Evolutionary conservation across 2,329 filamentous ascomycete genomes (phyloP).

Genomic region (Fusarium graminum): DNA sequence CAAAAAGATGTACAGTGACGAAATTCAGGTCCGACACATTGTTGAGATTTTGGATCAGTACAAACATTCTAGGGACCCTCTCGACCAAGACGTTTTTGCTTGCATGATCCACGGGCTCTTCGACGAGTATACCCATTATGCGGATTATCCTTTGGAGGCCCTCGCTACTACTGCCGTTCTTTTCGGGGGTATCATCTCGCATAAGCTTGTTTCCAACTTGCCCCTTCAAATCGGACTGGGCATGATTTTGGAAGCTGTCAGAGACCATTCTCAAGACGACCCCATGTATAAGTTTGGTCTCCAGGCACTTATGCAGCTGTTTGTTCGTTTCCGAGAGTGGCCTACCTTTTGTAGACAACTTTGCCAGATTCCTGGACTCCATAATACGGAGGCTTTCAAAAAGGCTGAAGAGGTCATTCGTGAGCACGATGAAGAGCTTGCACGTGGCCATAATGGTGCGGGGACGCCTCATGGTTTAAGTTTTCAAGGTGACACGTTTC

Average conservation of each 20-base stretch:
- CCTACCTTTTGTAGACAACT: conserved; percentile 92
- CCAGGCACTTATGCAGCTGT: conserved; percentile 91
- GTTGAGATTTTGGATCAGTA: conserved; percentile 87
- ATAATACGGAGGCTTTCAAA: conserved; percentile 85
- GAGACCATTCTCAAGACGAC: conserved; percentile 83
- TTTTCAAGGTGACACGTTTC: conserved; percentile 63
- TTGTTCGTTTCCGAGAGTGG: conserved; percentile 88
- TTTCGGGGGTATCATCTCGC: conserved; percentile 96
- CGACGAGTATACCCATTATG: conserved; percentile 96
- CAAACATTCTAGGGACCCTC: conserved; percentile 85
- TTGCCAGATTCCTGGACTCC: conserved; percentile 82
- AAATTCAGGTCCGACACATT: conserved; percentile 87
- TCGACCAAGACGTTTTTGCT: conserved; percentile 94
- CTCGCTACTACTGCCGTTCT: conserved; percentile 95
- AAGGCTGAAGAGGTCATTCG: conserved; percentile 85
- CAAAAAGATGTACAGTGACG: conserved; percentile 96
- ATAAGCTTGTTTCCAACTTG: conserved; percentile 88
- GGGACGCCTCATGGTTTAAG: conserved; percentile 54
- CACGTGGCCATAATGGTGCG: conserved; percentile 67
- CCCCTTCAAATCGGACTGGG: conserved; percentile 93
- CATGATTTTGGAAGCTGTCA: conserved; percentile 97
- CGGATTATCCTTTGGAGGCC: conserved; percentile 95
- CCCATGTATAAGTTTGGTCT: conserved; percentile 99
- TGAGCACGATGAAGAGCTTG: conserved; percentile 72
- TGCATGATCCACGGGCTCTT: conserved; percentile 99